These are phyloP conservation scores for Prototheca cutis DNA, from an alignment of 163 green algal genomes.

Conservation along the genomic window DNA sequence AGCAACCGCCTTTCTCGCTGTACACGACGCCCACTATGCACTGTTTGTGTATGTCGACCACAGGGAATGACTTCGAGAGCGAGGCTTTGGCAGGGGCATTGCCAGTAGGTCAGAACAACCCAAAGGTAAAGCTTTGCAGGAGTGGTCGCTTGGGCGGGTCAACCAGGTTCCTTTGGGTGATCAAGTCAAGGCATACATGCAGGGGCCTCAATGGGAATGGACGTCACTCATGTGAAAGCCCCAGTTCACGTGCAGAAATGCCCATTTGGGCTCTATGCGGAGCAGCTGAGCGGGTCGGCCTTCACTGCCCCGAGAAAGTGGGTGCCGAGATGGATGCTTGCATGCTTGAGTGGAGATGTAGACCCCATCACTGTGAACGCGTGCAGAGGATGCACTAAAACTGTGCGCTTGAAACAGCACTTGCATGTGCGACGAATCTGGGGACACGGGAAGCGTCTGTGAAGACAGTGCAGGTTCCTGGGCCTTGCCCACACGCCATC, in stretches of 20 bases:
- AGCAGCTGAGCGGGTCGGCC: conserved; percentile 84
- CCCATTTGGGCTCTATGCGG: conserved; percentile 83
- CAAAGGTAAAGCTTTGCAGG: conserved; percentile 24
- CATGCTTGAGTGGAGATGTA: too few relatives aligned
- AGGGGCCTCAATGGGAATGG: neutral
- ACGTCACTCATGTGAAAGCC: too few relatives aligned
- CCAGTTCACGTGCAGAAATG: conserved; percentile 52
- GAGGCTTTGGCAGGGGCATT: conserved; percentile 76
- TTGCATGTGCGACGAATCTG: too few relatives aligned
- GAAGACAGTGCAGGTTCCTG: too few relatives aligned
- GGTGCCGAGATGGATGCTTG: conserved; percentile 1
- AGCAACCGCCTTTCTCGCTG: too few relatives aligned
- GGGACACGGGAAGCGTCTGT: neutral
- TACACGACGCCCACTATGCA: too few relatives aligned
- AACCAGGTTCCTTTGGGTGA: neutral
- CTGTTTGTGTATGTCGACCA: too few relatives aligned
- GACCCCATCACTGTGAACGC: too few relatives aligned
- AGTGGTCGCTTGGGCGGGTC: neutral
- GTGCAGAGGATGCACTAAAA: too few relatives aligned
- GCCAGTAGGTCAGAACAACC: conserved; percentile 79
- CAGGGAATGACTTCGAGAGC: conserved; percentile 76
- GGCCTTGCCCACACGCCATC: too few relatives aligned
- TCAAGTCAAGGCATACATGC: neutral
- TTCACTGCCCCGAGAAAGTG: conserved; percentile 80
- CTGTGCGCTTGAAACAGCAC: too few relatives aligned